phyloP scores from a whole-genome alignment of 345 rosid genomes.

The Brassica rapa region DNA sequence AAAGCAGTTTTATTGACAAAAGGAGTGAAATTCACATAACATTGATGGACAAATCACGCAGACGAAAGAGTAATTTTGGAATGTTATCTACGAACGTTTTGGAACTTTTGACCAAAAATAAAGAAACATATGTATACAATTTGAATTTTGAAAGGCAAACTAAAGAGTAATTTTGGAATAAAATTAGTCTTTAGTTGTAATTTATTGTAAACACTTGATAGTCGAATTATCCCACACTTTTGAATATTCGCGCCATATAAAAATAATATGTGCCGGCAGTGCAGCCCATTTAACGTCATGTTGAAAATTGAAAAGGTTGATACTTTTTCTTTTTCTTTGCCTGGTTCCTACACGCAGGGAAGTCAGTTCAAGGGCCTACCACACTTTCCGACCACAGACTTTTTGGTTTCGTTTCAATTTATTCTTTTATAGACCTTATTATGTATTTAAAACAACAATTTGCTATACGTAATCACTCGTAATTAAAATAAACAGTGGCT shows the following conservation, averaged over 20 bases:
- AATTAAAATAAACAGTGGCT: not conserved
- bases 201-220: slow-evolving; percentile 13
- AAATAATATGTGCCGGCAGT: slow-evolving; percentile 5
- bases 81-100: too few species aligned
- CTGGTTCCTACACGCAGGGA: slow-evolving; percentile 60
- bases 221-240: slow-evolving; percentile 16
- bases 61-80: not conserved
- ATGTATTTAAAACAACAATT: not conserved
- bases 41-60: not conserved
- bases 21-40: not conserved
- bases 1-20: not conserved
- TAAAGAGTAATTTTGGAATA: not conserved
- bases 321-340: slow-evolving; percentile 9
- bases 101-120: not conserved
- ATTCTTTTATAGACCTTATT: not conserved
- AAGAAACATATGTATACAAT: not conserved
- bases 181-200: not conserved
- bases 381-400: slow-evolving; percentile 11
- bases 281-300: slow-evolving; percentile 21
- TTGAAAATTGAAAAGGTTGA: slow-evolving; percentile 31
- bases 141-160: not conserved
- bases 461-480: not conserved
- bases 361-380: slow-evolving; percentile 39
- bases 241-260: slow-evolving; percentile 16
- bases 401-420: not conserved